These are phyloP conservation scores for Torulaspora globosa DNA, from an alignment of 1,139 yeast species.

Conservation along the genomic window DNA sequence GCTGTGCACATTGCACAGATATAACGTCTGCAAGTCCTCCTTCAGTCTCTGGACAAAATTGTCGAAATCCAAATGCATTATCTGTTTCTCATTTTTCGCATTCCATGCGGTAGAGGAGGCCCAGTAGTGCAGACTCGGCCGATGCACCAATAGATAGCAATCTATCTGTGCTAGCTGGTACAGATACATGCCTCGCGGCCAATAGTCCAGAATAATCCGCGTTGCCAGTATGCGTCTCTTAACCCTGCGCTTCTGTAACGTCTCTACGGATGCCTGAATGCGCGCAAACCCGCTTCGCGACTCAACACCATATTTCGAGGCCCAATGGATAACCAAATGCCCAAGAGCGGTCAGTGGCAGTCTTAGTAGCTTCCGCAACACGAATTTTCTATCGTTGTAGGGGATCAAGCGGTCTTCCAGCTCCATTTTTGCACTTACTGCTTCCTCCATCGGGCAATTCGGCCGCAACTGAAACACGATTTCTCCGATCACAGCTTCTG, in stretches of 20 bases:
- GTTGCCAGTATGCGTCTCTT: conserved; percentile 18
- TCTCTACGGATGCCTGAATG: conserved; percentile 7
- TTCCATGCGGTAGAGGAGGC: conserved; percentile 52
- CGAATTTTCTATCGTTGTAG: conserved; percentile 12
- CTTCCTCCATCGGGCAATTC: background rate
- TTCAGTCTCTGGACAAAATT: conserved; percentile 48
- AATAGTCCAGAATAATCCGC: conserved; percentile 49
- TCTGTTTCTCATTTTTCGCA: conserved; percentile 38
- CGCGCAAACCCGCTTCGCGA: conserved; percentile 3
- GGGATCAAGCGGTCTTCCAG: conserved; percentile 16
- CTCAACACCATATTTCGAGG: conserved; percentile 17
- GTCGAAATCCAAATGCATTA: conserved; percentile 40
- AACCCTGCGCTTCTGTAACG: conserved; percentile 12
- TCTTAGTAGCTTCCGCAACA: conserved; percentile 19
- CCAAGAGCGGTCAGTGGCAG: conserved; percentile 21
- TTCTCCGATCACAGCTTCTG: too few relatives aligned
- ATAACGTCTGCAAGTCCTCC: conserved; percentile 46
- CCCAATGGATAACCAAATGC: conserved; percentile 25
- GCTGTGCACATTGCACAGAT: conserved; percentile 59
- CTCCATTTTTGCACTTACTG: conserved; percentile 7
- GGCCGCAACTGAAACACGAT: background rate
- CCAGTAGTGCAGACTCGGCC: conserved; percentile 54
- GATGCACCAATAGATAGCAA: conserved; percentile 57
- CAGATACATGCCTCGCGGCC: conserved; percentile 62
- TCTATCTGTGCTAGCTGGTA: conserved; percentile 72